Evolutionary conservation across 1,139 yeast genomes (phyloP), one percentile per base, ranked within the genome.

Genomic region (Groenewaldozyma sp.): DNA sequence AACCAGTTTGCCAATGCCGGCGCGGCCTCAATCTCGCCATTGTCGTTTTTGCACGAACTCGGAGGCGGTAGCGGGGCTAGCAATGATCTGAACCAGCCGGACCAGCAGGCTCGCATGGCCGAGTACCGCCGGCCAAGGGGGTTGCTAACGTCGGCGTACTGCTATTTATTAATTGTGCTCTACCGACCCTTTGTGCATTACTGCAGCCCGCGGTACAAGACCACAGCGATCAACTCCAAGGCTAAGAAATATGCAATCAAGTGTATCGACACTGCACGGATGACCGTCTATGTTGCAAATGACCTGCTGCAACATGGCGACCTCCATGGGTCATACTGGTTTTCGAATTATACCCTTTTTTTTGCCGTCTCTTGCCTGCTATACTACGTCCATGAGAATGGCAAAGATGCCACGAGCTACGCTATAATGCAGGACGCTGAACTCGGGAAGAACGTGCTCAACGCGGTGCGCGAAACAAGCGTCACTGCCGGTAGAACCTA

Each of bases 181-280:
- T 88, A 88, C 57, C 74, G 97, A 39, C 97, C 96, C 1, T 87
- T 86, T 56, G 84, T 87, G 49, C 96, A 87, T 63, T 86, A 81
- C 56, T 73, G 84, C 40, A 70, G 78, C 4, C 66, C 68, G 34
- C 59, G 55, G 36, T 63, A 56, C 21, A 57, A 64, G 6, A 26
- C 39, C 17, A 32, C 38, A 3, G 62, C 63, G 31, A 59, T 64
- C n/a, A 76, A 77, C 47, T 62, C 70, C 31, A 61, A 70, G 40
- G 73, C 67, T 58, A 73, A 70, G 62, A 81, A 80, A 34, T 71
- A 91, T 50, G 95, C 95, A 0, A 71, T 82, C 50, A 84, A 83
- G 55, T 86, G 95, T 59, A 82, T 86, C 38, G 78, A 79, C 48
- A 91, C 84, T 4, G 91, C 95, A 0, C 68, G 95, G 48, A 74